Evolutionary conservation across 139 green algal species (phyloP), one percentile per base, ranked within the genome.

Genomic region (Zygnema cylindricum): DNA sequence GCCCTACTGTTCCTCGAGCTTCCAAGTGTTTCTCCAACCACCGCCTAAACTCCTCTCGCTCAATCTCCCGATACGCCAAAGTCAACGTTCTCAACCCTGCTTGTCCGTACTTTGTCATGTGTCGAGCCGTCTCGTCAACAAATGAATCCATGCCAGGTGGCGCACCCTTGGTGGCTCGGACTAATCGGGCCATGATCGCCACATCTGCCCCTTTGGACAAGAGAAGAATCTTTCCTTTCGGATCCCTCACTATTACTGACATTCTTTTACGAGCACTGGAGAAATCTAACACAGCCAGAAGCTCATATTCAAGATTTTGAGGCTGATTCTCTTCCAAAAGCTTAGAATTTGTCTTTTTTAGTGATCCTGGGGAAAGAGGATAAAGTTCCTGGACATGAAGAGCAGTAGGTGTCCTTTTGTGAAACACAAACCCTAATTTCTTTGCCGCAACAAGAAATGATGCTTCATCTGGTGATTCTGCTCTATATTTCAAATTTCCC

Each of bases 281-380:
- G 94, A 99, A 99, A 93, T 99, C 97, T 86, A 99, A 93, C 42
- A 98, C 91, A 36, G 94, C 95, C 16, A 99, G 90, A 1, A 98
- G 78, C 84, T 98, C 92, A 88, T 95, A 98, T 75, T 82, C 87
- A 71, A 84, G 81, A 7, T 87, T 35, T 32, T 43, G 49, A 76
- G 89, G 30, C 69, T 95, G 90, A 93, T 96, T 93, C 98, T 98
- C 92, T 99, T 96, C 86, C 98, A 93, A 36, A 97, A 91, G 39
- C 94, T 95, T 3, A 99, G 88, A 2, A 98, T 86, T 84, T 98
- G 93, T 85, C 95, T 96, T 54, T 71, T 78, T 40, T 57, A 41
- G 23, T 86, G 71, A 7, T 7, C 7, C 38, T 3, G 38, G 38
- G 71, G 36, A 79, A 16, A 63, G 49, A 63, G 49, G 49, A 63